A percentile compares a stretch with the other conserved stretches of the same genome.
Conservation (phyloP, 2,329 filamentous ascomycete genomes). For the Trichoderma lentiforme region DNA sequence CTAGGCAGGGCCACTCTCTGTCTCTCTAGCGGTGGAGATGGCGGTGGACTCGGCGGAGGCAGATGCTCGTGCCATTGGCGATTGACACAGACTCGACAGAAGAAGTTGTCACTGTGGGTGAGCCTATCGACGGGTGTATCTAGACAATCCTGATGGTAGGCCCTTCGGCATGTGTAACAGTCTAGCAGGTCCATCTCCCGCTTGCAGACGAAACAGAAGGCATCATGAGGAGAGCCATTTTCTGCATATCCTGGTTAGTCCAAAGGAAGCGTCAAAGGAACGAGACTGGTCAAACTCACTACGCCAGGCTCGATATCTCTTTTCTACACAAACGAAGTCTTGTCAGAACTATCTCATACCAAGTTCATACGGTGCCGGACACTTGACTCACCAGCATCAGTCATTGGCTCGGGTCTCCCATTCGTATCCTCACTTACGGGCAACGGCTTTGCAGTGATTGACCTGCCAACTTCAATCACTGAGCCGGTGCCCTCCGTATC, state of each 20-base stretch:
- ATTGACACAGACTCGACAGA: background rate
- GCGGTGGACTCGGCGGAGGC: slow-evolving; percentile 11
- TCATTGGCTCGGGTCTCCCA: background rate
- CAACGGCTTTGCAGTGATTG: background rate
- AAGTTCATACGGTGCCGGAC: background rate
- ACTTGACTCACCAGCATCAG: background rate
- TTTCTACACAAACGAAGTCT: background rate
- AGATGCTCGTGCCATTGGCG: slow-evolving; percentile 15
- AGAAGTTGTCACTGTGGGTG: slow-evolving; percentile 1
- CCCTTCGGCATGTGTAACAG: slow-evolving; percentile 15
- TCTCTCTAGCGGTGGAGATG: slow-evolving; percentile 11
- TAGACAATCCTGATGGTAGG: slow-evolving; percentile 10
- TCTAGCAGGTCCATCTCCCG: background rate
- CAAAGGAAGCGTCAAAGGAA: background rate
- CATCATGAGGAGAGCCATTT: slow-evolving; percentile 6
- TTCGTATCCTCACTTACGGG: background rate
- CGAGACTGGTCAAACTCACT: background rate
- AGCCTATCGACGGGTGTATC: background rate
- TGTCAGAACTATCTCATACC: background rate
- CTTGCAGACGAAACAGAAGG: slow-evolving; percentile 1
- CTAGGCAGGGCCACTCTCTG: slow-evolving; percentile 7
- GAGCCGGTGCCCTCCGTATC: slow-evolving; percentile 1
- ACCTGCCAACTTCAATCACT: background rate
- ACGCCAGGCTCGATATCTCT: slow-evolving; percentile 14
- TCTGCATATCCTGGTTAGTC: background rate